A percentile compares a stretch with the other conserved stretches of the same genome.
Conservation (phyloP, 1,284 basidiomycete species). For the Phlebopus sp. region DNA sequence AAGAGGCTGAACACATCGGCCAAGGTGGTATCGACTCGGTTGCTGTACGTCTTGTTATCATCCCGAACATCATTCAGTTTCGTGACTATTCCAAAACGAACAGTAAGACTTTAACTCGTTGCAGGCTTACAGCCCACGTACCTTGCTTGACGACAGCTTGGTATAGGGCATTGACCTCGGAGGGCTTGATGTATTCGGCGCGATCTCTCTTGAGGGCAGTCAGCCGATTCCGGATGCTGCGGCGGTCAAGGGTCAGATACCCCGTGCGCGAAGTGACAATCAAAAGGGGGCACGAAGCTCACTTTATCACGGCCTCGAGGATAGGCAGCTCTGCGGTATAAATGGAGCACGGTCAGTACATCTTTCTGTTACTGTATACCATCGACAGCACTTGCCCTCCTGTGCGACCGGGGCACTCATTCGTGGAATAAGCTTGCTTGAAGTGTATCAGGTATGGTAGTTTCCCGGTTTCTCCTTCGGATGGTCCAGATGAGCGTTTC, state of each 20-base stretch:
- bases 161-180: conserved; percentile 93
- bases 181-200: conserved; percentile 84
- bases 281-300: conserved; percentile 26
- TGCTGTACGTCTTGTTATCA: conserved; percentile 72
- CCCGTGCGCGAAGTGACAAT: conserved; percentile 12
- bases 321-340: conserved; percentile 77
- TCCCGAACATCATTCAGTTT: conserved; percentile 91
- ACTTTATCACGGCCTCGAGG: conserved; percentile 94
- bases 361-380: conserved; percentile 2
- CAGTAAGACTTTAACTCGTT: neutral
- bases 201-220: conserved; percentile 89
- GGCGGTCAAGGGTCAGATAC: conserved; percentile 26
- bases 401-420: conserved; percentile 72
- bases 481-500: neutral
- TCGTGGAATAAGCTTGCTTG: neutral
- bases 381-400: conserved; percentile 52
- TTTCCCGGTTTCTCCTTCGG: neutral
- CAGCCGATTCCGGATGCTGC: conserved; percentile 86
- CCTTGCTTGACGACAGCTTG: conserved; percentile 94
- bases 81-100: conserved; percentile 60
- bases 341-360: conserved; percentile 23
- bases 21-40: conserved; percentile 88
- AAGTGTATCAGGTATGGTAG: neutral
- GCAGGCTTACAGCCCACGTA: conserved; percentile 31
- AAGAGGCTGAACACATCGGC: conserved; percentile 91